Conservation (phyloP, 2,329 filamentous ascomycete species). For the Phoma herbarum region DNA sequence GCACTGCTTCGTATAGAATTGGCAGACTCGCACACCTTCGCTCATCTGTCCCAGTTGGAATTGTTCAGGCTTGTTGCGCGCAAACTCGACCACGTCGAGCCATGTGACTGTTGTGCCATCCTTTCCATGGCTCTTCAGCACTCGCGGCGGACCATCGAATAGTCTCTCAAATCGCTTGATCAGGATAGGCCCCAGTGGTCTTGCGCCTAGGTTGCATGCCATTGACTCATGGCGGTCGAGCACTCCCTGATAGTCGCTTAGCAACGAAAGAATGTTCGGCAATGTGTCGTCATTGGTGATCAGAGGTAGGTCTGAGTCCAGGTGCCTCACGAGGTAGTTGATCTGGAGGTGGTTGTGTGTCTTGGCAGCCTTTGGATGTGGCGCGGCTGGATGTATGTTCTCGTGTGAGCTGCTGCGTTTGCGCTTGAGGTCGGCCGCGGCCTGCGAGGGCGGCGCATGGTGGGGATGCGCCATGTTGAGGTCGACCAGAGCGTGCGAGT, state of each 20-base stretch:
- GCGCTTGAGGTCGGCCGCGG: slow-evolving; percentile 54
- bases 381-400: slow-evolving; percentile 43
- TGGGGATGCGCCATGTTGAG: slow-evolving; percentile 37
- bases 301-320: slow-evolving; percentile 68
- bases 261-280: slow-evolving; percentile 73
- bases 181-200: slow-evolving; percentile 81
- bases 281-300: slow-evolving; percentile 74
- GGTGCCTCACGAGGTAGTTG: slow-evolving; percentile 72
- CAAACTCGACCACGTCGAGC: slow-evolving; percentile 87
- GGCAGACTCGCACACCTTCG: slow-evolving; percentile 76
- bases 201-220: slow-evolving; percentile 83
- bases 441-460: slow-evolving; percentile 27
- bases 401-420: slow-evolving; percentile 57
- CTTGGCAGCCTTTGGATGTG: slow-evolving; percentile 62
- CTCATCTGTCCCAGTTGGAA: slow-evolving; percentile 75
- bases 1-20: slow-evolving; percentile 82
- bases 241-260: slow-evolving; percentile 85
- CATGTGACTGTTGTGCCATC: slow-evolving; percentile 73
- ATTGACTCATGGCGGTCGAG: slow-evolving; percentile 86
- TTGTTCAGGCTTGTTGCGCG: slow-evolving; percentile 79
- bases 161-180: slow-evolving; percentile 86
- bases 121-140: slow-evolving; percentile 69
- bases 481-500: slow-evolving; percentile 30
- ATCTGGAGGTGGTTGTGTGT: slow-evolving; percentile 70
- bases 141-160: slow-evolving; percentile 81